Base-by-base conservation (phyloP, 768 basidiomycete species). In the Lentinula detonsa region DNA sequence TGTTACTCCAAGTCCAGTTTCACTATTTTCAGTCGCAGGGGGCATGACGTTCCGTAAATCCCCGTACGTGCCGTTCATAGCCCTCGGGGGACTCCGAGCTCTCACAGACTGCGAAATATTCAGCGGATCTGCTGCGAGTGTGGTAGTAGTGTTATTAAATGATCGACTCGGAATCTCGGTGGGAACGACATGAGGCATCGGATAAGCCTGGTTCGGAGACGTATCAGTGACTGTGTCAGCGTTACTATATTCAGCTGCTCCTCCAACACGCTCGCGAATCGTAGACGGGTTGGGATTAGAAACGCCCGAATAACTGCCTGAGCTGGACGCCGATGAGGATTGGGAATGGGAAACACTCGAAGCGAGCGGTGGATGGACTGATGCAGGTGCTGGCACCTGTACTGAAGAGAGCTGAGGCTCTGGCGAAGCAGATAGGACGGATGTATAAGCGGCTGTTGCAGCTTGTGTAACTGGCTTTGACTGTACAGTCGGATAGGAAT, bases 141-240 rank as follows among this genome's bases (percentile, higher is more conserved):
- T 8, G 13, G 13, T 15, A 49, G 57, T 10, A 11, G 57, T 33
- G 23, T n/a, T 49, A 37, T 59, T 59, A 31, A 37, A 15, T 15
- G 55, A 56, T 56, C 55, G 55, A 56, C n/a, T 40, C 3, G 28
- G 28, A 28, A 3, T 28, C 7, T 56, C 53, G 37, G 53, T 54
- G 11, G 35, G 39, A 31, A n/a, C 21, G 40, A 15, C 55, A 56
- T 18, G 55, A 56, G 55, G 55, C 55, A 56, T 56, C 55, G 55
- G 55, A 56, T 56, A 56, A 56, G 21, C 28, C 23, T 56, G 55
- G 39, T 33, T 56, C 15, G 21, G 21, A 23, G 46, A 48, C 1
- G 21, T 48, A 23, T 10, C 21, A 8, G 21, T 4, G 1, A 48
- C 1, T 48, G 21, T 23, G 46, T 8, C n/a, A 23, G 21, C 3